Evolutionary conservation across 441 rosid genomes (phyloP), one percentile per base, ranked within the genome.

Genomic region (Jatropha multifida): DNA sequence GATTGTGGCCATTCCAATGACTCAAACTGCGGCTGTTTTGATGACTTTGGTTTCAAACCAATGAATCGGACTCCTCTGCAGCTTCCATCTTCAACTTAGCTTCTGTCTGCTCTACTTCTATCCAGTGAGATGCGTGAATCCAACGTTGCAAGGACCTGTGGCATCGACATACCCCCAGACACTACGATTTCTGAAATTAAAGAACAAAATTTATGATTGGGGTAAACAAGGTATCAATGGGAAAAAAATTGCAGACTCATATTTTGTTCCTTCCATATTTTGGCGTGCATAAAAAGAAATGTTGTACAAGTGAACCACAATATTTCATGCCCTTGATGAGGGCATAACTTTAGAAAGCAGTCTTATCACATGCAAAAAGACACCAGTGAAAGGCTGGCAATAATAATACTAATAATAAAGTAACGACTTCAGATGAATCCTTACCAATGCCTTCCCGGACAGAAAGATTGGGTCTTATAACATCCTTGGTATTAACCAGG

Each of bases 161-260:
- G 99, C 97, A 96, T 92, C 2, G 98, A 94, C 99, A 96, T 91
- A 58, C 99, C 99, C 54, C 97, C 98, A 0, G 98, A 96, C 37
- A 96, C 98, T 13, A 94, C 96, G 3, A 96, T 94, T 86, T 96
- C 99, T 96, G 96, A 79, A 85, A 76, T 65, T 46, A 46, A 77
- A 65, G 55, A 84, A 79, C 8, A 9, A 75, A 17, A 27, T 54
- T 26, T 58, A 58, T 55, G 32, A 62, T 64, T 41, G 10, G 14
- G 4, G 26, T 2, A 14, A n/a, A 11, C 4, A 26, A 32, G 40
- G 3, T 3, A 14, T 56, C 4, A 58, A 12, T 18, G 55, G 40
- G 2, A 20, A n/a, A 38, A 23, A 5, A 7, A 37, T 1, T 56
- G 3, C 0, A 3, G 20, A 10, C 13, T 59, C 32, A 23, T 60